Base-by-base conservation (phyloP, 139 green algal species). In the Axilococcus clingmanii region DNA sequence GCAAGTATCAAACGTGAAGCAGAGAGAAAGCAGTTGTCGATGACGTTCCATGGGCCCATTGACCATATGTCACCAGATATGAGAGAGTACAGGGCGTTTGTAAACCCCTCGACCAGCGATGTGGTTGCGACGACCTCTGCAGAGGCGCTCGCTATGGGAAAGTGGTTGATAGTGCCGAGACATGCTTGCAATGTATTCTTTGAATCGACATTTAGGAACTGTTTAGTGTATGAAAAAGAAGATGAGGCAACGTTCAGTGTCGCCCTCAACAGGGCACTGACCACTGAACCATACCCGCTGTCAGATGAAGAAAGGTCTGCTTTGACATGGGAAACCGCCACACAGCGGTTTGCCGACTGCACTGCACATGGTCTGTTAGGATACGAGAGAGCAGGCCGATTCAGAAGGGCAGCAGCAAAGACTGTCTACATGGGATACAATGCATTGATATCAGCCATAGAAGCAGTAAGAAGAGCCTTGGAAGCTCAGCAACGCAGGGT, bases 61-160 rank as follows among this genome's bases (percentile, higher is more conserved):
- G 80, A 89, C 60, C 80, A 89, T 52, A 53, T 75, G 22, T 56
- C 69, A 27, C 9, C 38, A 11, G 29, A 46, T 12, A 42, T 86
- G 34, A 71, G 78, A 25, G 57, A 43, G 29, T 68, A 62, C 49
- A 27, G 75, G 25, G 81, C 94, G 52, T 94, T 96, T 64, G 70
- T 94, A 46, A 96, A 96, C 57, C 87, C 88, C n/a, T 81, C 56
- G 27, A 69, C 90, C 30, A 83, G 60, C 5, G 88, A 96, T 61
- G 88, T 96, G 25, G 85, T 96, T 40, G 87, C 84, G 36, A 96
- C 88, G 8, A 95, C 87, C 29, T 90, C 81, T 11, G 86, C 86
- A 17, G 88, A 96, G 66, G 88, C 88, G n/a, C 73, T 96, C 43
- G 88, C 88, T 17, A 95, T 96, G 88, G 88, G 88, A 54, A 95